Conservation (phyloP, 1,139 yeast genomes). For the Pichia sp. region DNA sequence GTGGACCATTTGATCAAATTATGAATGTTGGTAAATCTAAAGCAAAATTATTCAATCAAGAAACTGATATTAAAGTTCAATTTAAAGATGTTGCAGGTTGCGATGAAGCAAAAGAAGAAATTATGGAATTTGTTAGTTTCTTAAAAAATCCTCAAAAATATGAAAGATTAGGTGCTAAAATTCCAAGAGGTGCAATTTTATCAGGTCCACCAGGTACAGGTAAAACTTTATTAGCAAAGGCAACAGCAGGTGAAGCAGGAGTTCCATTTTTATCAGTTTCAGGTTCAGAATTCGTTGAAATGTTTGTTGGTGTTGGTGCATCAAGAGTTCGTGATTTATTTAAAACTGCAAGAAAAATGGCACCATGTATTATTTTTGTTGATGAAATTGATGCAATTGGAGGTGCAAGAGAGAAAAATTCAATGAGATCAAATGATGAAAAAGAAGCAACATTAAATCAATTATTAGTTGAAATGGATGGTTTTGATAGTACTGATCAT, state of each 20-base stretch:
- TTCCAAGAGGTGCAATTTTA: slow-evolving; percentile 77
- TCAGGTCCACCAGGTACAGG: slow-evolving; percentile 90
- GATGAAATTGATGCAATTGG: slow-evolving; percentile 88
- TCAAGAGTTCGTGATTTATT: slow-evolving; percentile 77
- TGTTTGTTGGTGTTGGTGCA: slow-evolving; percentile 99
- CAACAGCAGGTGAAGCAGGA: slow-evolving; percentile 83
- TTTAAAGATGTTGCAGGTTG: slow-evolving; percentile 82
- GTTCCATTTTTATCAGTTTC: slow-evolving; percentile 82
- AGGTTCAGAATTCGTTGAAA: slow-evolving; percentile 97
- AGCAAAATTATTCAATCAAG: slow-evolving; percentile 66
- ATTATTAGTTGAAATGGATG: slow-evolving; percentile 80
- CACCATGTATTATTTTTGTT: slow-evolving; percentile 73
- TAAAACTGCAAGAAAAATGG: slow-evolving; percentile 72
- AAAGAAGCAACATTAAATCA: slow-evolving; percentile 77
- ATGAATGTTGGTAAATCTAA: slow-evolving; percentile 78
- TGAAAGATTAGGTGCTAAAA: slow-evolving; percentile 74
- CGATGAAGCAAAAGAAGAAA: slow-evolving; percentile 77
- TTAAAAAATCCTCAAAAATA: slow-evolving; percentile 68
- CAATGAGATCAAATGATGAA: slow-evolving; percentile 70
- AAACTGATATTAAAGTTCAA: slow-evolving; percentile 62
- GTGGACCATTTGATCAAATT: slow-evolving; percentile 59
- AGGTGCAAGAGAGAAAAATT: slow-evolving; percentile 52
- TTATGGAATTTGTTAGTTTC: slow-evolving; percentile 78
- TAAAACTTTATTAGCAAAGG: slow-evolving; percentile 73
- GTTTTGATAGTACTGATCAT: slow-evolving; percentile 67